Evolutionary conservation across 2,329 filamentous ascomycete genomes (phyloP).

Genomic region (Emmonsia crescens): DNA sequence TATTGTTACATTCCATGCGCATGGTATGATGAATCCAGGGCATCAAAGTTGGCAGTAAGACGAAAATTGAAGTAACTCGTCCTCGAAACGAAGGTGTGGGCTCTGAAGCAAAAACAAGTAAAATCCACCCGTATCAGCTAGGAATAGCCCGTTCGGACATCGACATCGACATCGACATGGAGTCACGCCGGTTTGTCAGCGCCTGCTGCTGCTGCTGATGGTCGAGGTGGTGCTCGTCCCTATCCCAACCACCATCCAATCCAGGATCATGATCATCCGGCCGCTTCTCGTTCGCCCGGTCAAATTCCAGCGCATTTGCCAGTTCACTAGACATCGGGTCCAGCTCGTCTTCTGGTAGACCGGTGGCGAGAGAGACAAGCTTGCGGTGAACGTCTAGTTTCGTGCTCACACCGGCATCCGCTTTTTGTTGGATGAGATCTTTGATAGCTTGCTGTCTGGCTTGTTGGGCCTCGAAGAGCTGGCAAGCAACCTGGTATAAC

Average conservation of each 20-base stretch:
- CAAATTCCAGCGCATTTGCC: conserved; percentile 35
- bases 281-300: conserved; percentile 29
- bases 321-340: conserved; percentile 38
- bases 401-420: conserved; percentile 36
- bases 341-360: conserved; percentile 37
- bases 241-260: background rate
- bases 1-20: background rate
- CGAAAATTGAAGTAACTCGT: background rate
- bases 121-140: background rate
- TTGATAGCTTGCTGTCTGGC: conserved; percentile 26
- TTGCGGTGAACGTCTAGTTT: conserved; percentile 38
- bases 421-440: conserved; percentile 34
- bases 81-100: background rate
- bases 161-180: conserved; percentile 14
- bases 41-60: background rate
- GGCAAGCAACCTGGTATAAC: conserved; percentile 22
- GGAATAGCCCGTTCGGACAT: conserved; percentile 13
- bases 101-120: background rate
- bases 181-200: background rate
- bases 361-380: conserved; percentile 37
- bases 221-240: conserved; percentile 12
- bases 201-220: conserved; percentile 16
- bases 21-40: background rate
- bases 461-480: conserved; percentile 26
- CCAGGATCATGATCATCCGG: conserved; percentile 8